Percentiles rank a stretch among this genome's conserved stretches.
phyloP scores from a whole-genome alignment of 768 basidiomycete species.

The Mycena latifolia region DNA sequence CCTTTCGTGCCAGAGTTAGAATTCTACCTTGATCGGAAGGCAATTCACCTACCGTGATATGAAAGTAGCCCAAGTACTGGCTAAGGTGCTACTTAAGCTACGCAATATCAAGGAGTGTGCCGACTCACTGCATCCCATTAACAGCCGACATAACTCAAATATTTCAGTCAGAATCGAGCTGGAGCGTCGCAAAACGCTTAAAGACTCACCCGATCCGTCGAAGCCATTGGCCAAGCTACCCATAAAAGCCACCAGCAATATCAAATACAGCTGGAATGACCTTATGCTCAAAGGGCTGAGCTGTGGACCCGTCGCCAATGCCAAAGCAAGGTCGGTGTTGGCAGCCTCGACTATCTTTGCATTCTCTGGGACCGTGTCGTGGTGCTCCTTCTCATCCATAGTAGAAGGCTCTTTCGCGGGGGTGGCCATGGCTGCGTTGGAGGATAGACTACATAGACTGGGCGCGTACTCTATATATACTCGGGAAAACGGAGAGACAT shows the following conservation, averaged over 20 bases:
- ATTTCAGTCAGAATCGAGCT: not conserved
- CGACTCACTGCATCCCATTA: constrained; percentile 33
- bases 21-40: not conserved
- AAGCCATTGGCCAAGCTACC: constrained; percentile 61
- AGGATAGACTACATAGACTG: not conserved
- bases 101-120: no score
- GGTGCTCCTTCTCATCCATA: constrained; percentile 26
- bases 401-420: constrained; percentile 14
- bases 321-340: constrained; percentile 59
- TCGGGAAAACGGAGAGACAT: constrained; percentile 18
- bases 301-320: constrained; percentile 57
- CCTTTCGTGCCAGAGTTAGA: constrained; percentile 17
- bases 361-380: constrained; percentile 16
- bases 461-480: constrained; percentile 2
- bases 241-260: constrained; percentile 59
- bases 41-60: constrained; percentile 17
- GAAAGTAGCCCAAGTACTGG: constrained; percentile 31
- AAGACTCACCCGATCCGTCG: constrained; percentile 55
- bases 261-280: constrained; percentile 56
- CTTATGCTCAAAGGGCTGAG: constrained; percentile 51
- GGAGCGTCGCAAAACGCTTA: not conserved
- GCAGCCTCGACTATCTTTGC: constrained; percentile 45
- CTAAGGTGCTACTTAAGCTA: not conserved
- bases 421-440: constrained; percentile 17
- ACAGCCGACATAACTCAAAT: constrained; percentile 35